A percentile compares a stretch with the other conserved stretches of the same genome.
These are phyloP conservation scores for Iris pallida DNA, from an alignment of 116 monocot species.

Conservation along the genomic window DNA sequence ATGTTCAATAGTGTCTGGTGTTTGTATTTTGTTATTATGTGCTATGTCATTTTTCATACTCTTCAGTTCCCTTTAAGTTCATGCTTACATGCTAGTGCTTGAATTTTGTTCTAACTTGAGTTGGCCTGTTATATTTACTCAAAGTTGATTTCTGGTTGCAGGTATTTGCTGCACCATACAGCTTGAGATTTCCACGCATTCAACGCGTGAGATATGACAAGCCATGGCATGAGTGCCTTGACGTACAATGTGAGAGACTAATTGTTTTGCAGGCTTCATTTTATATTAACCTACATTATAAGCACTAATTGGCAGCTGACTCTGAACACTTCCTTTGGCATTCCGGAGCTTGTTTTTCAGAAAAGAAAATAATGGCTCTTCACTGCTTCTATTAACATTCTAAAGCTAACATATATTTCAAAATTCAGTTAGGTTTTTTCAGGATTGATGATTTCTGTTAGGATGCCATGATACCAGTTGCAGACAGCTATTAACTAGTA, in stretches of 20 bases:
- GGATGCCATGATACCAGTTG: too few species aligned
- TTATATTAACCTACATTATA: neutral
- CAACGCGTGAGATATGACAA: constrained; percentile 93
- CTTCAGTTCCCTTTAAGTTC: too few species aligned
- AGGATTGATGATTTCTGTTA: too few species aligned
- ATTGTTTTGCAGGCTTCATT: neutral
- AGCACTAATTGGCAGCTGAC: neutral
- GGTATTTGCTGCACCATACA: constrained; percentile 96
- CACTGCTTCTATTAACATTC: too few species aligned
- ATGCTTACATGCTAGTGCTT: too few species aligned
- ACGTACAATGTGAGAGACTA: constrained; percentile 70
- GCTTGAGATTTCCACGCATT: constrained; percentile 97
- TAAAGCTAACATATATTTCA: too few species aligned
- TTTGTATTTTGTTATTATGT: constrained; percentile 3
- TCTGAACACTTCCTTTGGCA: neutral
- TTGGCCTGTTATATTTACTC: too few species aligned
- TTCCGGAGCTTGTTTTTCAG: neutral
- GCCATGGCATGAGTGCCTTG: constrained; percentile 99
- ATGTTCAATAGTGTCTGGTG: neutral
- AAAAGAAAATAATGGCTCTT: neutral
- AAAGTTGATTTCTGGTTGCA: constrained; percentile 21
- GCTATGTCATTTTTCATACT: neutral
- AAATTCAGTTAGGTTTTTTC: too few species aligned
- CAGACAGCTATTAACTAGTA: too few species aligned
- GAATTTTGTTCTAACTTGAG: too few species aligned